Percentiles rank a stretch among this genome's conserved stretches.
Conservation (phyloP, 2,329 filamentous ascomycete genomes). For the Calonectria hawksworthii region DNA sequence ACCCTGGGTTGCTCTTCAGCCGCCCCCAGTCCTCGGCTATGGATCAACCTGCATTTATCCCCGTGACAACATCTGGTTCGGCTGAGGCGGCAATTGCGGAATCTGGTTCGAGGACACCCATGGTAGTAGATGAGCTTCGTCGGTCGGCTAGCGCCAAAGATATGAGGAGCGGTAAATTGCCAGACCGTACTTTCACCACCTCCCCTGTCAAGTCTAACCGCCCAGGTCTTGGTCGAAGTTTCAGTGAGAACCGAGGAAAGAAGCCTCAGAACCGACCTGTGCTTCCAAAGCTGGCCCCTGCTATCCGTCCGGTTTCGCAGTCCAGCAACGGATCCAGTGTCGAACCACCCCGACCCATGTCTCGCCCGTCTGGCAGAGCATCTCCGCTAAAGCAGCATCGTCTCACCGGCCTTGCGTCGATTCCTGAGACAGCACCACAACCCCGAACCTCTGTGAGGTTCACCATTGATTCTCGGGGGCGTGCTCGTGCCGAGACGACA, state of each 20-base stretch:
- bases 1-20: constrained; percentile 72
- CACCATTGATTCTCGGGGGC: constrained; percentile 73
- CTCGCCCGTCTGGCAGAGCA: constrained; percentile 60
- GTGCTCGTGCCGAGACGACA: constrained; percentile 69
- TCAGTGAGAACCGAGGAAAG: constrained; percentile 67
- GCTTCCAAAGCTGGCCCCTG: constrained; percentile 64
- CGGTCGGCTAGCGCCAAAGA: constrained; percentile 63
- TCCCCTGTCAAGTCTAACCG: constrained; percentile 68
- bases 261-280: constrained; percentile 56
- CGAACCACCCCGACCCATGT: constrained; percentile 51
- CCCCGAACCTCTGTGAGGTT: constrained; percentile 72
- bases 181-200: constrained; percentile 58
- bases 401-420: constrained; percentile 67
- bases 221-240: constrained; percentile 66
- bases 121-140: constrained; percentile 55
- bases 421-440: constrained; percentile 65
- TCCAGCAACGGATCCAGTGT: constrained; percentile 48
- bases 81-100: constrained; percentile 46
- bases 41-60: constrained; percentile 53
- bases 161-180: constrained; percentile 55
- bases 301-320: constrained; percentile 54
- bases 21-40: constrained; percentile 64
- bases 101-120: constrained; percentile 42
- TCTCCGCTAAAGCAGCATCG: constrained; percentile 70
- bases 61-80: constrained; percentile 46